Conservation (phyloP, 306 rosid genomes). For the Leucaena leucocephala region DNA sequence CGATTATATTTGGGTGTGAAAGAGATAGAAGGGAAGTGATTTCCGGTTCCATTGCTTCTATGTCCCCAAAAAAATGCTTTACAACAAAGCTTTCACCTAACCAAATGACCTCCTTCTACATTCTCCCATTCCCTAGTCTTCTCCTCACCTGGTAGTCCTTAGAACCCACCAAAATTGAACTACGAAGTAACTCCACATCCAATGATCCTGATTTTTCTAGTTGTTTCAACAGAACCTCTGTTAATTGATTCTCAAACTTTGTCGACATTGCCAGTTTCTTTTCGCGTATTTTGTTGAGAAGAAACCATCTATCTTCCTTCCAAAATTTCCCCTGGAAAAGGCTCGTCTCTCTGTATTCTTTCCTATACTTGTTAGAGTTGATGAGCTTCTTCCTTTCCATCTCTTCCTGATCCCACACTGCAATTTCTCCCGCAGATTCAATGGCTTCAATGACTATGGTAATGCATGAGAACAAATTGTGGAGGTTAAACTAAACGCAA, state of each 20-base stretch:
- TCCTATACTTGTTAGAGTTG: slow-evolving; percentile 58
- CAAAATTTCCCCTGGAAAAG: slow-evolving; percentile 82
- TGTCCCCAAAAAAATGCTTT: slow-evolving; percentile 70
- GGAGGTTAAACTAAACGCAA: slow-evolving; percentile 70
- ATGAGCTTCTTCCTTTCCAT: slow-evolving; percentile 59
- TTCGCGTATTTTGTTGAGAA: slow-evolving; percentile 56
- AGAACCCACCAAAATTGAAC: slow-evolving; percentile 64
- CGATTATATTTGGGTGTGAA: slow-evolving; percentile 80
- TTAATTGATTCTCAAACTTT: slow-evolving; percentile 56
- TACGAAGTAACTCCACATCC: slow-evolving; percentile 64
- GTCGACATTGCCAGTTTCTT: slow-evolving; percentile 54
- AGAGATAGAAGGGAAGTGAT: slow-evolving; percentile 64
- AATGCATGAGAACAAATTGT: slow-evolving; percentile 67
- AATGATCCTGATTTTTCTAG: slow-evolving; percentile 51
- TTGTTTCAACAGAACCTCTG: slow-evolving; percentile 53
- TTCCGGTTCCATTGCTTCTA: slow-evolving; percentile 63
- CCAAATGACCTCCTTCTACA: slow-evolving; percentile 83
- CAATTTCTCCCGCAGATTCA: slow-evolving; percentile 68
- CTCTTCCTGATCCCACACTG: slow-evolving; percentile 71
- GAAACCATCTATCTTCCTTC: slow-evolving; percentile 86
- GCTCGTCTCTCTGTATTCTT: slow-evolving; percentile 68
- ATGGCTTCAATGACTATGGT: slow-evolving; percentile 75
- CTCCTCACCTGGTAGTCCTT: slow-evolving; percentile 80
- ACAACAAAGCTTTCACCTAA: slow-evolving; percentile 75
- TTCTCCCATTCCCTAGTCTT: slow-evolving; percentile 70